Conservation (phyloP, 1,284 basidiomycete species). For the Mycosarcoma maydis region DNA sequence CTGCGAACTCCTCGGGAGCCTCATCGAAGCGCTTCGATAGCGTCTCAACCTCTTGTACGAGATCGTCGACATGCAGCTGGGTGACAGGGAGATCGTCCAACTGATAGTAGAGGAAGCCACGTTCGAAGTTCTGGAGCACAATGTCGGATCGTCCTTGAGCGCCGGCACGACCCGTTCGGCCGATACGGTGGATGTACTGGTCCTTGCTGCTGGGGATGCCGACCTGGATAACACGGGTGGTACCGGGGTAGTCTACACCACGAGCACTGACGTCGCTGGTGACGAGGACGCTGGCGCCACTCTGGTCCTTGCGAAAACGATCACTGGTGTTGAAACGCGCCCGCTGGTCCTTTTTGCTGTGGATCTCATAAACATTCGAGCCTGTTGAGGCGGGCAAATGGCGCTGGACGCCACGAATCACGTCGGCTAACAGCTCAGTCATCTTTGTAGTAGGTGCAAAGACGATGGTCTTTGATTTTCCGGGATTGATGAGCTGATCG, state of each 20-base stretch:
- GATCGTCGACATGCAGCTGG: constrained; percentile 71
- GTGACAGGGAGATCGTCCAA: constrained; percentile 79
- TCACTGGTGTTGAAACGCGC: constrained; percentile 76
- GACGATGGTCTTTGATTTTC: constrained; percentile 81
- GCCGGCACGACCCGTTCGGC: constrained; percentile 84
- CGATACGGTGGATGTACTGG: constrained; percentile 90
- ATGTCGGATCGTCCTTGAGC: constrained; percentile 83
- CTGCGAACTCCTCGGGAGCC: constrained; percentile 66
- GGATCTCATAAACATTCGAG: constrained; percentile 76
- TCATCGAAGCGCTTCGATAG: constrained; percentile 73
- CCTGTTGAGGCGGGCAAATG: constrained; percentile 32
- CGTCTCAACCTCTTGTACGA: constrained; percentile 71
- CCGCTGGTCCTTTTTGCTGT: constrained; percentile 80
- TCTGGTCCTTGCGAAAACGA: constrained; percentile 74
- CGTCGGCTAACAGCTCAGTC: constrained; percentile 77
- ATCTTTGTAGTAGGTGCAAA: constrained; percentile 91
- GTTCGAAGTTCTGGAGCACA: constrained; percentile 84
- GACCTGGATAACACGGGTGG: constrained; percentile 92
- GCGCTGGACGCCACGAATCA: constrained; percentile 62
- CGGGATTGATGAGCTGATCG: constrained; percentile 82
- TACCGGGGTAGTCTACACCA: constrained; percentile 73
- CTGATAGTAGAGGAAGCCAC: constrained; percentile 75
- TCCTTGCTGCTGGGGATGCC: constrained; percentile 79
- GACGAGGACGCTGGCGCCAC: constrained; percentile 69
- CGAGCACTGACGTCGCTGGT: constrained; percentile 69